A percentile compares a stretch with the other conserved stretches of the same genome.
Evolutionary conservation across 129 eudicot species (phyloP).

Genomic region (Flaveria brownii): DNA sequence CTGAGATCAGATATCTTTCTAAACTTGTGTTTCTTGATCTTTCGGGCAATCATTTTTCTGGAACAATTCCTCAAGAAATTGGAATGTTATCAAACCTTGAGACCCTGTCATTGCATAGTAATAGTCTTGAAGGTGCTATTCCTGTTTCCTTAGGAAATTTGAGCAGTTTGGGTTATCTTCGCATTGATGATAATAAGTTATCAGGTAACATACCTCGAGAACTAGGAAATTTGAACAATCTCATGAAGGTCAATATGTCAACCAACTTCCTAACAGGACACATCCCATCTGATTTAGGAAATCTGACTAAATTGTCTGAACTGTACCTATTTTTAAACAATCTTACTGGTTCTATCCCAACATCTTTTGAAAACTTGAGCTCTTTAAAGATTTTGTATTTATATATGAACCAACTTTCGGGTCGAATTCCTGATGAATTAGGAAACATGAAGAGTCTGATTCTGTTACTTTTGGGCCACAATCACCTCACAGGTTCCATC

Average conservation of each 20-base stretch:
- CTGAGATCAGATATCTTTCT: conserved; percentile 30
- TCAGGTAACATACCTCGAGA: conserved; percentile 32
- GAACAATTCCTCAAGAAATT: conserved; percentile 39
- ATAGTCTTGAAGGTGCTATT: conserved; percentile 12
- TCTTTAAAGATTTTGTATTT: conserved; percentile 14
- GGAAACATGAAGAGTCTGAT: conserved; percentile 24
- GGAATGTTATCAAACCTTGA: conserved; percentile 29
- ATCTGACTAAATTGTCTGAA: conserved; percentile 20
- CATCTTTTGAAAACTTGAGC: conserved; percentile 37
- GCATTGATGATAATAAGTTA: conserved; percentile 26
- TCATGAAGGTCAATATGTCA: conserved; percentile 21
- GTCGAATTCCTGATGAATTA: conserved; percentile 37
- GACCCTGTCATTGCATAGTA: conserved; percentile 20
- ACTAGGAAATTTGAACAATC: conserved; percentile 27
- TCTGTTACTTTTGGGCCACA: conserved; percentile 9
- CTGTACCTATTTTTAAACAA: conserved; percentile 32
- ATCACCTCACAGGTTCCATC: conserved; percentile 36
- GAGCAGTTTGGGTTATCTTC: conserved; percentile 13
- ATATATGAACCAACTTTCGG: conserved; percentile 33
- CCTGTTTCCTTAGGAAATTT: conserved; percentile 25
- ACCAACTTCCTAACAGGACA: conserved; percentile 27
- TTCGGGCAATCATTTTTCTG: conserved; percentile 37
- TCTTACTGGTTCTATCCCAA: conserved; percentile 34
- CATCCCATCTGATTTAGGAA: conserved; percentile 36
- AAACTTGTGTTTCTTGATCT: conserved; percentile 43